phyloP scores from a whole-genome alignment of 1,139 yeast genomes.

The Maudiozyma humilis region DNA sequence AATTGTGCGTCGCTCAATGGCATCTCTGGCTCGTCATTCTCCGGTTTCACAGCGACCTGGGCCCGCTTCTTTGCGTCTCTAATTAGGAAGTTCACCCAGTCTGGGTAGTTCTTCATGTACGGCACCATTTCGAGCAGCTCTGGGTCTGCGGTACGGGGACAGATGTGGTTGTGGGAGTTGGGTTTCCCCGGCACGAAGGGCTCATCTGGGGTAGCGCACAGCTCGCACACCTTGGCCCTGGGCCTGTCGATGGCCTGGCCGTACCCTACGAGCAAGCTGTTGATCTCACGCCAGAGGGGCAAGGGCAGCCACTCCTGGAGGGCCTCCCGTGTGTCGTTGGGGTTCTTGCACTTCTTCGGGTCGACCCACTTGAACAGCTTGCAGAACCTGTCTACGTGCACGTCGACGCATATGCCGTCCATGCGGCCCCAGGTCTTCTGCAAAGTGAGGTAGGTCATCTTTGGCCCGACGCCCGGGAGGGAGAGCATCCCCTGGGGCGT shows the following conservation, averaged over 20 bases:
- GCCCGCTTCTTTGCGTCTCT: constrained; percentile 6
- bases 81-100: constrained; percentile 10
- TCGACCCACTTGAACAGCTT: constrained; percentile 76
- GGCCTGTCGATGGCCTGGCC: constrained; percentile 87
- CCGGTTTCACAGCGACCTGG: background rate
- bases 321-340: constrained; percentile 65
- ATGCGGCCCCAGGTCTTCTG: constrained; percentile 73
- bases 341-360: constrained; percentile 44
- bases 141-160: constrained; percentile 2
- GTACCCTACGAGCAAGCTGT: constrained; percentile 83
- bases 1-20: no score
- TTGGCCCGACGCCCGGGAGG: constrained; percentile 93
- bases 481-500: constrained; percentile 56
- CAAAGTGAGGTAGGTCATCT: constrained; percentile 78
- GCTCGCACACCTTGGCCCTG: constrained; percentile 30
- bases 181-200: constrained; percentile 1
- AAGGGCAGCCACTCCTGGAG: constrained; percentile 69
- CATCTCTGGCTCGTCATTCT: background rate
- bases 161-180: background rate
- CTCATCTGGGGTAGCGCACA: constrained; percentile 1
- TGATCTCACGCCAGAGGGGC: constrained; percentile 72
- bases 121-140: constrained; percentile 8
- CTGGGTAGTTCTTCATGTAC: constrained; percentile 10
- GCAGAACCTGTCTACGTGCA: constrained; percentile 77
- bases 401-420: constrained; percentile 90